phyloP scores from a whole-genome alignment of 768 basidiomycete genomes.

The Chiua virens region DNA sequence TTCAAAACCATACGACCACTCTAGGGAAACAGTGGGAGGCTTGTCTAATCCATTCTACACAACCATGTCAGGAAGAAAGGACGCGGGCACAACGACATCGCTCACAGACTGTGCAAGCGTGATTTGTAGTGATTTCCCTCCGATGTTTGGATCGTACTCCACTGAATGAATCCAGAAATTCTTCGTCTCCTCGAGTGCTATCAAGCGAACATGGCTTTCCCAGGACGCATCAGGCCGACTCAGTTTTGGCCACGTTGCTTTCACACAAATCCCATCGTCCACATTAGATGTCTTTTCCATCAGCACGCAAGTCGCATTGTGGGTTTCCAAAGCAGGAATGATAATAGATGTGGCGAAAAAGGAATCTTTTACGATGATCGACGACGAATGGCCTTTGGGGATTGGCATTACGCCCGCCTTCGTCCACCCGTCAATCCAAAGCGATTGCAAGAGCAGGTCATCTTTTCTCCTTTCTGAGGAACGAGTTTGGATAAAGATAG shows the following conservation, averaged over 20 bases:
- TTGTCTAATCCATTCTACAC: neutral
- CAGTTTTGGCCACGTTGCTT: neutral
- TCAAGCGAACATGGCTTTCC: neutral
- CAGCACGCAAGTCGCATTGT: neutral
- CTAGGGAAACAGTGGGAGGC: neutral
- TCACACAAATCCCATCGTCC: neutral
- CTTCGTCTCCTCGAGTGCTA: neutral
- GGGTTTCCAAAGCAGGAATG: neutral
- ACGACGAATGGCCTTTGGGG: neutral
- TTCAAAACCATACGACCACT: conserved; percentile 1
- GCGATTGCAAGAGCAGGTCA: neutral
- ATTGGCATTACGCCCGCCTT: neutral
- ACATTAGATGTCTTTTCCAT: neutral
- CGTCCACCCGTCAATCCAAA: neutral
- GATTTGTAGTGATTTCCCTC: neutral
- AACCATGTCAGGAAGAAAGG: neutral
- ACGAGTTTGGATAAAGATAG: neutral
- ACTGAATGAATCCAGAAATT: neutral
- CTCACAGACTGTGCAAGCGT: neutral
- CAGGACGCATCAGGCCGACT: neutral
- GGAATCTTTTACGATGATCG: neutral
- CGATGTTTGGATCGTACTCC: neutral
- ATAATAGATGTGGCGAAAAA: neutral
- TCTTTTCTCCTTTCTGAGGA: neutral
- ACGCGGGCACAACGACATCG: neutral